A percentile compares a stretch with the other conserved stretches of the same genome.
Evolutionary conservation across 1,284 basidiomycete species (phyloP).

Genomic region (Earliella scabrosa): DNA sequence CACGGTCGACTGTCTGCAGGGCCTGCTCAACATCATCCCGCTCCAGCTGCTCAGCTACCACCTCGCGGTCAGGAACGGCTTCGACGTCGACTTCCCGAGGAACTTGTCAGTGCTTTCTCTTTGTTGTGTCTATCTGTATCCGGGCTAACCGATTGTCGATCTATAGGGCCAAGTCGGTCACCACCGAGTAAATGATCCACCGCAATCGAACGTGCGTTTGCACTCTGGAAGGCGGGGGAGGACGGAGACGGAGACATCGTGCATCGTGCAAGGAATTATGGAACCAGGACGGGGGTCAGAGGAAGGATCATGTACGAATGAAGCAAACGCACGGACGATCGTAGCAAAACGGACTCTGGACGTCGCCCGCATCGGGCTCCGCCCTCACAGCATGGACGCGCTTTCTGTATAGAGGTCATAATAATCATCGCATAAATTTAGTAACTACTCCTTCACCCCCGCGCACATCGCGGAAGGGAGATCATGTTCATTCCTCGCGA

Average conservation of each 20-base stretch:
- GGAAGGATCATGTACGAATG: slow-evolving; percentile 9
- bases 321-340: slow-evolving; percentile 24
- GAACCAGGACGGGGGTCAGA: not conserved
- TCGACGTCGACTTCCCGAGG: slow-evolving; percentile 98
- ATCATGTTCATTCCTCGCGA: too few species aligned
- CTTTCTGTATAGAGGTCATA: not conserved
- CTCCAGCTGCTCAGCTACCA: slow-evolving; percentile 97
- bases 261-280: too few species aligned
- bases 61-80: slow-evolving; percentile 93
- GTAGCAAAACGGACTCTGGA: slow-evolving; percentile 21
- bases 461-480: too few species aligned
- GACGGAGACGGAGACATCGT: too few species aligned
- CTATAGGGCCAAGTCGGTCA: slow-evolving; percentile 82
- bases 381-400: slow-evolving; percentile 3
- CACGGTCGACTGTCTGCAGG: slow-evolving; percentile 96
- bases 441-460: too few species aligned
- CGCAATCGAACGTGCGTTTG: slow-evolving; percentile 6
- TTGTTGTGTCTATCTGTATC: slow-evolving; percentile 13
- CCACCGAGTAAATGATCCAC: slow-evolving; percentile 64
- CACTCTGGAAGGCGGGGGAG: not conserved
- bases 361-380: slow-evolving; percentile 3
- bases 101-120: slow-evolving; percentile 79
- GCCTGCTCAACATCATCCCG: slow-evolving; percentile 95
- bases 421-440: not conserved
- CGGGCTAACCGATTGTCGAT: slow-evolving; percentile 8